phyloP scores from a whole-genome alignment of 305 asterid genomes.

The Salvia sclarea region DNA sequence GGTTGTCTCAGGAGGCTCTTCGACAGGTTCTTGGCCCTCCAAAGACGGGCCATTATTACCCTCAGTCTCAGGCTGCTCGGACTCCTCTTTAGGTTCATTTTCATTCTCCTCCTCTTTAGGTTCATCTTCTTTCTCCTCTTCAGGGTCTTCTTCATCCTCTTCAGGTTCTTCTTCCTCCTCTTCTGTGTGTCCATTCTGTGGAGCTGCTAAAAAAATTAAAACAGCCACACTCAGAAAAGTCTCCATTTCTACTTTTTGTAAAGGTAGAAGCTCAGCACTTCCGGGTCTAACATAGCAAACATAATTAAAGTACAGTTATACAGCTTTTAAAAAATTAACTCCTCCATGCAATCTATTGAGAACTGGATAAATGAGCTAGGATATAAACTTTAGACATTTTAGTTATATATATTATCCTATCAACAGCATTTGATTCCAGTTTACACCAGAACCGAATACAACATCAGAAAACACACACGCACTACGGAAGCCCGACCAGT shows the following conservation, averaged over 20 bases:
- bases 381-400: background rate
- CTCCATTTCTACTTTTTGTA: background rate
- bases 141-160: background rate
- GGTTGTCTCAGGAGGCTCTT: slow-evolving; percentile 32
- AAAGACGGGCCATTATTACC: slow-evolving; percentile 33
- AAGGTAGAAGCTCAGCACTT: background rate
- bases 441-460: background rate
- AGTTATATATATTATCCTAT: background rate
- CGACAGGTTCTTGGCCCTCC: slow-evolving; percentile 40
- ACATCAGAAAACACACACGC: background rate
- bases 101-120: slow-evolving; percentile 19
- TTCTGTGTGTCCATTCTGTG: slow-evolving; percentile 59
- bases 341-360: background rate
- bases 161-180: slow-evolving; percentile 16
- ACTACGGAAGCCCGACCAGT: background rate
- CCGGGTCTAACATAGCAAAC: background rate
- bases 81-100: slow-evolving; percentile 31
- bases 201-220: slow-evolving; percentile 34
- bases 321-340: background rate
- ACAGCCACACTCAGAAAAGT: background rate
- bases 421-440: background rate
- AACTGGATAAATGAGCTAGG: background rate
- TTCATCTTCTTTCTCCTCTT: slow-evolving; percentile 28
- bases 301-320: background rate
- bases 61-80: slow-evolving; percentile 33